Evolutionary conservation across 352 stramenopile species (phyloP).

Genomic region (Phytopythium oedochilum): DNA sequence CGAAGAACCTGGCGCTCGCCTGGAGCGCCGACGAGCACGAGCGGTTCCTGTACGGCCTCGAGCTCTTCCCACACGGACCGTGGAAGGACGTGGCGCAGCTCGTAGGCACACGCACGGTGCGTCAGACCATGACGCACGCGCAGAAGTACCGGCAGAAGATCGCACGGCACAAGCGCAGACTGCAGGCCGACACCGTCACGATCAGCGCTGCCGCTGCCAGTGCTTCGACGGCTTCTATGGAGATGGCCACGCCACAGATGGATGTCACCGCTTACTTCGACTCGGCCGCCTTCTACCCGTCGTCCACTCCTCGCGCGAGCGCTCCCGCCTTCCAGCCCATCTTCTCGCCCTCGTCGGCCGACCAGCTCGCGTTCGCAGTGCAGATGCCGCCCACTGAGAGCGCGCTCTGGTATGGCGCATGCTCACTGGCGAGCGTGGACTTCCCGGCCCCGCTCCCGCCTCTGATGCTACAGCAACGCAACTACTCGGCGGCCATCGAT

Average conservation of each 20-base stretch:
- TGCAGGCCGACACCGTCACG: neutral
- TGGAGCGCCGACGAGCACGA: constrained; percentile 8
- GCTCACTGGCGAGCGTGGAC: no score
- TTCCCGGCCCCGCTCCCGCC: neutral
- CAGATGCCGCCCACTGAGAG: neutral
- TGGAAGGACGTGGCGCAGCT: constrained; percentile 5
- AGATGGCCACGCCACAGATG: neutral
- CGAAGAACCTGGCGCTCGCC: neutral
- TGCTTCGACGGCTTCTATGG: neutral
- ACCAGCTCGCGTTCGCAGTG: neutral
- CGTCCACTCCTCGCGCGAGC: no score
- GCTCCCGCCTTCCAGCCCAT: neutral
- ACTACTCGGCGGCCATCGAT: neutral
- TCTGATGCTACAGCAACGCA: neutral
- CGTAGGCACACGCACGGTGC: constrained; percentile 51
- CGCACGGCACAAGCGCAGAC: neutral
- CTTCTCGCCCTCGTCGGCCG: neutral
- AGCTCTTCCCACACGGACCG: constrained; percentile 1
- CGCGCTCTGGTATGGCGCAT: neutral
- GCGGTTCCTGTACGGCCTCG: constrained; percentile 4
- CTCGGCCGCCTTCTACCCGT: no score
- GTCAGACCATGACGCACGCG: constrained; percentile 76
- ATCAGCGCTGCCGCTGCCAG: neutral
- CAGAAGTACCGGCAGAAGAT: constrained; percentile 71
- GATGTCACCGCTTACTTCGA: no score